phyloP scores from a whole-genome alignment of 2,329 filamentous ascomycete species.

The Albophoma yamanashiensis region DNA sequence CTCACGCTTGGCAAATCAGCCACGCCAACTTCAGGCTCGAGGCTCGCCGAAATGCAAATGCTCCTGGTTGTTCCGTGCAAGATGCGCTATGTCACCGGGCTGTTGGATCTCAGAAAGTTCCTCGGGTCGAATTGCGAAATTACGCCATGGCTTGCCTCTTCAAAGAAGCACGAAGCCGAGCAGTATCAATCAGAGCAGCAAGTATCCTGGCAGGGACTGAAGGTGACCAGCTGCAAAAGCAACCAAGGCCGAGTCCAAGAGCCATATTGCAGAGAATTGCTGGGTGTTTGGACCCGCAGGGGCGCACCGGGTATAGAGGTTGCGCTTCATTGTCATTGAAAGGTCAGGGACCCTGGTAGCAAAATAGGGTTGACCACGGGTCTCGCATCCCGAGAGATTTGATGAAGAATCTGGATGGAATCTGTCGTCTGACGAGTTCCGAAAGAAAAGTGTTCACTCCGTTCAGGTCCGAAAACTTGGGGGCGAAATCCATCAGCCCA shows the following conservation, averaged over 20 bases:
- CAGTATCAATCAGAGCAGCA: not conserved
- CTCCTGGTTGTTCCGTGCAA: not conserved
- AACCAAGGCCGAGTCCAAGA: not conserved
- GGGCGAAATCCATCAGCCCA: not conserved
- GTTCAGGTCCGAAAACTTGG: not conserved
- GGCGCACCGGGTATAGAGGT: not conserved
- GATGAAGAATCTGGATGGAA: not conserved
- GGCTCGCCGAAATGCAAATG: not conserved
- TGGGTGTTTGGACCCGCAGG: not conserved
- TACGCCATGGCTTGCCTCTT: not conserved
- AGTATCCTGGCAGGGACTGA: not conserved
- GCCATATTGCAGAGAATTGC: not conserved
- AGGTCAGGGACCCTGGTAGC: not conserved
- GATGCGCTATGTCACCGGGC: not conserved
- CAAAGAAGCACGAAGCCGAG: not conserved
- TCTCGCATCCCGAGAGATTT: not conserved
- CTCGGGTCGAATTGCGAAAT: not conserved
- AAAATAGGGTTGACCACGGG: too few relatives aligned
- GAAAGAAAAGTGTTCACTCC: not conserved
- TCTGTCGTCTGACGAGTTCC: not conserved
- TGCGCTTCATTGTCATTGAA: not conserved
- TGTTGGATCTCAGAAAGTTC: not conserved
- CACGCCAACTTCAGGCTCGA: not conserved
- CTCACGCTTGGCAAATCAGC: not conserved
- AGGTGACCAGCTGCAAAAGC: not conserved